These are phyloP conservation scores for Kwoniella bestiolae DNA, from an alignment of 768 basidiomycete species.

Conservation along the genomic window DNA sequence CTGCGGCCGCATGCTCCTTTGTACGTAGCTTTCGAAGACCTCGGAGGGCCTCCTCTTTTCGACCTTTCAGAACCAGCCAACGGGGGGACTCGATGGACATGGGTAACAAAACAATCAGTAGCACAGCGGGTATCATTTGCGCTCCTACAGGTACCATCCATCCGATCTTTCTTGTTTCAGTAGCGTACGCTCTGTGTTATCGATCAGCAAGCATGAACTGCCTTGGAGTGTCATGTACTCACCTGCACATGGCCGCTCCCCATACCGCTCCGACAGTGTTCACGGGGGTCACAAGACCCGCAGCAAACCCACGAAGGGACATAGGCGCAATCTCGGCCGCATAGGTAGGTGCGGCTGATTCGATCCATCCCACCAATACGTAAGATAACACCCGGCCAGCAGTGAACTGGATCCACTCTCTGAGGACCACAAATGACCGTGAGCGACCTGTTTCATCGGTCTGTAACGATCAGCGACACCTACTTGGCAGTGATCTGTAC, in stretches of 20 bases:
- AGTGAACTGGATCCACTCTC: slow-evolving; percentile 4
- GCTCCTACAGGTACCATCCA: not conserved
- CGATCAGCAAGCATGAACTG: not conserved
- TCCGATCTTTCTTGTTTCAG: slow-evolving; percentile 1
- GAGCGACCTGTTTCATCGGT: not conserved
- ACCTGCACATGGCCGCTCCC: not conserved
- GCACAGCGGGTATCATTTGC: not conserved
- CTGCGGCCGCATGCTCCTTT: not conserved
- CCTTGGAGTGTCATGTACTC: not conserved
- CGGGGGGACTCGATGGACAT: not conserved
- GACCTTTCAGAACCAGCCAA: slow-evolving; percentile 3
- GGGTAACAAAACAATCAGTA: not conserved
- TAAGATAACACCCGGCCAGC: not conserved
- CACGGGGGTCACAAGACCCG: not conserved
- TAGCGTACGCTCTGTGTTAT: not conserved
- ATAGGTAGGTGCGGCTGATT: slow-evolving; percentile 1
- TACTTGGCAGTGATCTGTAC: not conserved
- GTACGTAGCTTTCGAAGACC: not conserved
- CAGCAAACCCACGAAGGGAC: not conserved
- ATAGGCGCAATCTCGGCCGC: not conserved
- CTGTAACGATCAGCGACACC: too few relatives aligned
- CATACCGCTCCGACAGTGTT: not conserved
- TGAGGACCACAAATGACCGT: not conserved
- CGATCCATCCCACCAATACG: slow-evolving; percentile 4
- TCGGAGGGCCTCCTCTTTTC: not conserved